Conservation (phyloP, 768 basidiomycete genomes). For the Crassisporium funariophilum region DNA sequence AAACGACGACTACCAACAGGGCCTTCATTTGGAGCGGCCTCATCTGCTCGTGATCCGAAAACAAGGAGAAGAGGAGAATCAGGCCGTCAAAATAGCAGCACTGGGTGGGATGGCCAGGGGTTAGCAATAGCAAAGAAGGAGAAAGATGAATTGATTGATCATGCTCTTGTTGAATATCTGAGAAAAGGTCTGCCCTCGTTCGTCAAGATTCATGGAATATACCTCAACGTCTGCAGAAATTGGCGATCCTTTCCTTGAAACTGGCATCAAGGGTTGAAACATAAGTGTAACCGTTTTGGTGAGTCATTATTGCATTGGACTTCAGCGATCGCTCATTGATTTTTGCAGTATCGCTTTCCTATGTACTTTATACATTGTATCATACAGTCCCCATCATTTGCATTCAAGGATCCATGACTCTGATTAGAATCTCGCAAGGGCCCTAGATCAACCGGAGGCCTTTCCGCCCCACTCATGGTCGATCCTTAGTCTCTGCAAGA, state of each 20-base stretch:
- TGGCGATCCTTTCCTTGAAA: conserved; percentile 56
- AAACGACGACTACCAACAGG: conserved; percentile 56
- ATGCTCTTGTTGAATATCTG: conserved; percentile 49
- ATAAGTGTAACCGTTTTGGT: not conserved
- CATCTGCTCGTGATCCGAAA: conserved; percentile 52
- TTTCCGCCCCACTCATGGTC: too few relatives aligned
- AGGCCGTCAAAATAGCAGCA: conserved; percentile 17
- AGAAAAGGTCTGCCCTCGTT: conserved; percentile 47
- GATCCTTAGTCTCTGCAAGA: too few relatives aligned
- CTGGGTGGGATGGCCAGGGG: conserved; percentile 24
- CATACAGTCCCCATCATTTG: not conserved
- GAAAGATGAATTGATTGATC: conserved; percentile 58
- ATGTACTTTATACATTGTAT: not conserved
- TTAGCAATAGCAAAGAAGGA: conserved; percentile 47
- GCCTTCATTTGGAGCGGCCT: conserved; percentile 40
- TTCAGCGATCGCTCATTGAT: not conserved
- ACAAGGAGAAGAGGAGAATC: conserved; percentile 50
- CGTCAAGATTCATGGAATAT: not conserved
- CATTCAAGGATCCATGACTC: not conserved
- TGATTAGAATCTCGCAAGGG: not conserved
- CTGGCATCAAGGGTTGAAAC: conserved; percentile 15
- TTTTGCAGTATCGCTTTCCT: too few relatives aligned
- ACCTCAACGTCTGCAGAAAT: conserved; percentile 39
- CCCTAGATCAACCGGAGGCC: too few relatives aligned
- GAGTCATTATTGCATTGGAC: not conserved